These are phyloP conservation scores for Mycena epipterygia DNA, from an alignment of 768 basidiomycete genomes.

Conservation along the genomic window DNA sequence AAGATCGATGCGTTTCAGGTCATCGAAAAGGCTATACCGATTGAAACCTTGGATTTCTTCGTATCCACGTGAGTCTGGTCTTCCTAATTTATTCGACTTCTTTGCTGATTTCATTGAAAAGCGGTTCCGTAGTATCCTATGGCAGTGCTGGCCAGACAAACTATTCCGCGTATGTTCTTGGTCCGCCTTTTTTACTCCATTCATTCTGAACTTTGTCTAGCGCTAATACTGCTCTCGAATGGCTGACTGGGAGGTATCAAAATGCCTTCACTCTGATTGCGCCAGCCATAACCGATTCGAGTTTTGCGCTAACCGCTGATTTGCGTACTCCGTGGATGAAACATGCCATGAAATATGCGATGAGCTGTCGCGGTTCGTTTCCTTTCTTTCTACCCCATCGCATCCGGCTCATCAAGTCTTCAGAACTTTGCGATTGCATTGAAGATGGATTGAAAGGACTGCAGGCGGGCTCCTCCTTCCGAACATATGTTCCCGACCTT, in stretches of 20 bases:
- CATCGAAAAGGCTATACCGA: conserved; percentile 41
- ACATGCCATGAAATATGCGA: conserved; percentile 7
- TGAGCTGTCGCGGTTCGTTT: conserved; percentile 11
- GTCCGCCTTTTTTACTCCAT: background rate
- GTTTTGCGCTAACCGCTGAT: background rate
- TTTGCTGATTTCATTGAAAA: too few relatives aligned
- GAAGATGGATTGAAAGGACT: too few relatives aligned
- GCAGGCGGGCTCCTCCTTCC: too few relatives aligned
- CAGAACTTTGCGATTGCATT: too few relatives aligned
- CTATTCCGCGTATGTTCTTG: conserved; percentile 47
- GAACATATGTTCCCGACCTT: too few relatives aligned
- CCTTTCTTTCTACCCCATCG: too few relatives aligned
- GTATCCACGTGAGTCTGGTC: conserved; percentile 49
- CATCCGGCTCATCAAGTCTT: too few relatives aligned
- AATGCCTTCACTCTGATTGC: conserved; percentile 51
- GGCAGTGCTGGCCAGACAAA: conserved; percentile 56
- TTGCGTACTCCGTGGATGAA: background rate
- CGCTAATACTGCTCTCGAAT: conserved; percentile 50
- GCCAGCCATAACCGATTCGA: conserved; percentile 46
- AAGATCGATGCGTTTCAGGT: conserved; percentile 46
- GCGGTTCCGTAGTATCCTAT: conserved; percentile 49
- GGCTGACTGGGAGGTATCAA: conserved; percentile 35
- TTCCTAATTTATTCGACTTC: too few relatives aligned
- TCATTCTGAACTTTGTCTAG: conserved; percentile 35
- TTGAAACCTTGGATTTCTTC: conserved; percentile 51